Conservation (phyloP, 164 flowering plant species). For the Magnolia changhungtana region DNA sequence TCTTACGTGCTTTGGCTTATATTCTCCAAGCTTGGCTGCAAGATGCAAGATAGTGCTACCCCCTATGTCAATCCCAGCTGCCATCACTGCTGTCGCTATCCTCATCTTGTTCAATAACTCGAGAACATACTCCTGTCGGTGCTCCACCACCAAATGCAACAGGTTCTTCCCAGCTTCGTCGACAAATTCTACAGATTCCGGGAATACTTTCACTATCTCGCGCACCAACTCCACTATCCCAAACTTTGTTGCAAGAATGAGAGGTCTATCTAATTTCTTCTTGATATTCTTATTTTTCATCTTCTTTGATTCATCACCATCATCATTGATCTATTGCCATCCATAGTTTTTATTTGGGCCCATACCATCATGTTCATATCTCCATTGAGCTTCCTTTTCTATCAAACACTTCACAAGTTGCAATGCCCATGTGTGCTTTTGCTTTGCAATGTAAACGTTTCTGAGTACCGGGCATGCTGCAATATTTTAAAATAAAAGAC, state of each 20-base stretch:
- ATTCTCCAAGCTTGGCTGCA: background rate
- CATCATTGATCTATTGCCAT: background rate
- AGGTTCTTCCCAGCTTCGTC: constrained; percentile 4
- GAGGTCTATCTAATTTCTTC: background rate
- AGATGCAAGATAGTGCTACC: constrained; percentile 4
- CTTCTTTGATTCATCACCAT: no score
- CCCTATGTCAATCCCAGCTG: background rate
- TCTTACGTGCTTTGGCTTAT: background rate
- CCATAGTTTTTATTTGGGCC: background rate
- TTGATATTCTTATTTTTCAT: no score
- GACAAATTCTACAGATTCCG: constrained; percentile 1
- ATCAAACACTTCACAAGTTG: background rate
- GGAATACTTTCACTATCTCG: background rate
- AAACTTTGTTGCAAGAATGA: background rate
- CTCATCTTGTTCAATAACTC: background rate
- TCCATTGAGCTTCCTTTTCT: background rate
- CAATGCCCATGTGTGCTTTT: background rate
- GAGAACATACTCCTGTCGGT: background rate
- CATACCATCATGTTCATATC: constrained; percentile 2
- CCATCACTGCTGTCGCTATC: background rate
- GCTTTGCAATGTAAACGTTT: background rate
- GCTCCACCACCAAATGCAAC: background rate
- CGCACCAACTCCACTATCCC: no score
- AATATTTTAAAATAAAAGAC: no score
- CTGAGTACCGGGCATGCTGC: background rate